Base-by-base conservation (phyloP, 2,329 filamentous ascomycete genomes). In the Thielaviopsis populi region DNA sequence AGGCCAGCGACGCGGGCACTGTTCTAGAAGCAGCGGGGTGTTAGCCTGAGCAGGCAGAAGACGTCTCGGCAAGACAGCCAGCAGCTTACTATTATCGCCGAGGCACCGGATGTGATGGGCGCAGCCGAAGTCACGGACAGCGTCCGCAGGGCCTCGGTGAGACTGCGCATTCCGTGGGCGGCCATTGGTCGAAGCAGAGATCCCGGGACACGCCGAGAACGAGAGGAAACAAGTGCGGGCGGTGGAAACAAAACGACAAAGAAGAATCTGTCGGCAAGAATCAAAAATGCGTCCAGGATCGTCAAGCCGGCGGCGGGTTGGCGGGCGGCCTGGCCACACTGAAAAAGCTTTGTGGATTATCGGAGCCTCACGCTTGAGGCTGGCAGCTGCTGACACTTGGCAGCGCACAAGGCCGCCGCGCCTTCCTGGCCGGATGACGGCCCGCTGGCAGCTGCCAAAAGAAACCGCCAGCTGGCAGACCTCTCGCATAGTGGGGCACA, bases 101-200 rank as follows among this genome's bases (percentile, higher is more conserved):
- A 30, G 24, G 22, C n/a, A n/a, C 33, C 2, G 7, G 30, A 17
- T 62, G 30, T 54, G 41, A 30, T 56, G 30, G 61, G 61, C 15
- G 11, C 41, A 30, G 22, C 24, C 42, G 24, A 48, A 13, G 53
- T 22, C n/a, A 63, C 62, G 13, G 62, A 46, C 67, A 83, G 71
- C 63, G 76, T 71, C 68, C 73, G 76, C 74, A 83, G 76, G 67
- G 79, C 80, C 77, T 82, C 80, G 46, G 70, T 72, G 70, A 83
- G 77, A 69, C 78, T 75, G 67, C 76, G 76, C 68, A 77, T 73
- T 67, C 79, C 76, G 69, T 76, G 79, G 63, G 74, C 74, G 65
- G 79, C 76, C 79, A 82, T 73, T 62, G 40, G 5, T 30, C 3
- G 19, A 50, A 50, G 46, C 24, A 27, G 7, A 24, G 15, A 27